These are phyloP conservation scores for Alternaria angustiovoidea DNA, from an alignment of 2,329 filamentous ascomycete genomes.

Conservation along the genomic window DNA sequence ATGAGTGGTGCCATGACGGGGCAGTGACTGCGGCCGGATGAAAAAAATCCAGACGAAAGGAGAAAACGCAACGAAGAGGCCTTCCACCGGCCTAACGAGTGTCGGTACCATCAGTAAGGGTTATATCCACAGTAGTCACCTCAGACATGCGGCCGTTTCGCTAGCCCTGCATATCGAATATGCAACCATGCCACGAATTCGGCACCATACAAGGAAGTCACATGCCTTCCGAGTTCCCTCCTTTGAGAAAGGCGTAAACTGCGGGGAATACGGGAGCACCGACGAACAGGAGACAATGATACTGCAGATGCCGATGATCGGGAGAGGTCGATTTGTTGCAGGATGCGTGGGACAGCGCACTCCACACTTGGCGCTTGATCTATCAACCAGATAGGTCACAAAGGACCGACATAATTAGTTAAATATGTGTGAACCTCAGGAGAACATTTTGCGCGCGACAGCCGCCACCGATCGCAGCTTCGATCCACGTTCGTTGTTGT, in stretches of 20 bases:
- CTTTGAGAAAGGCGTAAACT: slow-evolving; percentile 22
- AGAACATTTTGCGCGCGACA: neutral
- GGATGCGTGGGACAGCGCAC: slow-evolving; percentile 39
- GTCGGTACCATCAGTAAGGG: slow-evolving; percentile 16
- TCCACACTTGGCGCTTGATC: slow-evolving; percentile 36
- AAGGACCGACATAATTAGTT: neutral
- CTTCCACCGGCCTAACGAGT: slow-evolving; percentile 15
- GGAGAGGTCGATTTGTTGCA: slow-evolving; percentile 21
- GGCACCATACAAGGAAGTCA: slow-evolving; percentile 8
- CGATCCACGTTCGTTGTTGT: neutral
- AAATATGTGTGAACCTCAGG: neutral
- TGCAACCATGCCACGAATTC: slow-evolving; percentile 37
- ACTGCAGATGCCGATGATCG: slow-evolving; percentile 27
- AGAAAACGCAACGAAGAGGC: slow-evolving; percentile 11
- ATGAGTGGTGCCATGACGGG: slow-evolving; percentile 31
- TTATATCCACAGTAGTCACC: slow-evolving; percentile 28
- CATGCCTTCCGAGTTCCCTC: slow-evolving; percentile 13
- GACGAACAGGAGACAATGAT: slow-evolving; percentile 22
- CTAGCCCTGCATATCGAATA: slow-evolving; percentile 37
- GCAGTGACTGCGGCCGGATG: slow-evolving; percentile 4
- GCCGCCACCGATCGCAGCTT: neutral
- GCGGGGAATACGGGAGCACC: slow-evolving; percentile 28
- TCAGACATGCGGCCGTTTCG: slow-evolving; percentile 30
- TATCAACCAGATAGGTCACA: slow-evolving; percentile 17
- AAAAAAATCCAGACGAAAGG: neutral